phyloP scores from a whole-genome alignment of 805 yeast genomes.

The Metschnikowia dekortorum region DNA sequence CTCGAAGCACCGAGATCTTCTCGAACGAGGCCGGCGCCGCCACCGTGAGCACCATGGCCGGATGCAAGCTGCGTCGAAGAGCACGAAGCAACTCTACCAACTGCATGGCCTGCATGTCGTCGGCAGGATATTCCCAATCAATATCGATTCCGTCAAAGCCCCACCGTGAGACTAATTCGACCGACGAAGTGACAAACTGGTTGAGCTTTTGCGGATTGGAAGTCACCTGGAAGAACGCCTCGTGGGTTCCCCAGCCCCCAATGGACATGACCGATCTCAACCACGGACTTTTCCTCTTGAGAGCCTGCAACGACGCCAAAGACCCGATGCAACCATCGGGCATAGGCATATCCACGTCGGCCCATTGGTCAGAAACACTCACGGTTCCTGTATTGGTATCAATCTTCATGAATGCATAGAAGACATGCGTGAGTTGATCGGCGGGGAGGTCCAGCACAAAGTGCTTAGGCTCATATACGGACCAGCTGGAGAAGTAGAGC shows the following conservation, averaged over 20 bases:
- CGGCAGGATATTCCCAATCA: slow-evolving; percentile 89
- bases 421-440: slow-evolving; percentile 55
- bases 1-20: slow-evolving; percentile 38
- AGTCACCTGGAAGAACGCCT: slow-evolving; percentile 29
- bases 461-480: slow-evolving; percentile 40
- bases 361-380: slow-evolving; percentile 56
- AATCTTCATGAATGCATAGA: slow-evolving; percentile 72
- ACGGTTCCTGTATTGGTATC: slow-evolving; percentile 52
- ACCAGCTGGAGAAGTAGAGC: slow-evolving; percentile 51
- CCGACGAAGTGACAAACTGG: slow-evolving; percentile 48
- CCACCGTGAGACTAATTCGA: slow-evolving; percentile 44
- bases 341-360: slow-evolving; percentile 50
- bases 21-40: slow-evolving; percentile 72
- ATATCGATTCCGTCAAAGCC: slow-evolving; percentile 89
- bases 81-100: slow-evolving; percentile 41
- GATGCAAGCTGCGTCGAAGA: slow-evolving; percentile 25
- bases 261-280: slow-evolving; percentile 66
- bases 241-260: slow-evolving; percentile 71
- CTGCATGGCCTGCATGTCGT: slow-evolving; percentile 39
- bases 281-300: slow-evolving; percentile 38
- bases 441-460: slow-evolving; percentile 61
- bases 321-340: slow-evolving; percentile 28
- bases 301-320: slow-evolving; percentile 30
- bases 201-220: slow-evolving; percentile 23
- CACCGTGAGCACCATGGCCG: slow-evolving; percentile 50